Percentiles rank a stretch among this genome's conserved stretches.
Evolutionary conservation across 2,329 filamentous ascomycete species (phyloP).

Genomic region (Cladophialophora exuberans): DNA sequence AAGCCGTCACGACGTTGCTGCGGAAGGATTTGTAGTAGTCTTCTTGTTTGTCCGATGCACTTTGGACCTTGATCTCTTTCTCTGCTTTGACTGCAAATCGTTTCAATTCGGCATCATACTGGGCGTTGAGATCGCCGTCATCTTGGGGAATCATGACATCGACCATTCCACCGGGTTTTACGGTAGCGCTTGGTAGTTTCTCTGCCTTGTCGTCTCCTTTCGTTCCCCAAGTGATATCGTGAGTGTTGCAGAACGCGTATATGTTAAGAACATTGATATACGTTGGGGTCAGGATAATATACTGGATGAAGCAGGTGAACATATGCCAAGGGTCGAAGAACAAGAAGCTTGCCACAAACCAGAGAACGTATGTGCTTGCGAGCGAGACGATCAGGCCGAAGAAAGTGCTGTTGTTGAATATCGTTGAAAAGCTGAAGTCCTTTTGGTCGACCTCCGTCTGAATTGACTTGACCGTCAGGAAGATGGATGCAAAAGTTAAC

Average conservation of each 20-base stretch:
- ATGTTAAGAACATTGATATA: slow-evolving; percentile 99
- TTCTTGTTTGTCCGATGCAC: slow-evolving; percentile 79
- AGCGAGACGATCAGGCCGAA: slow-evolving; percentile 92
- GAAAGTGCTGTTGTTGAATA: slow-evolving; percentile 88
- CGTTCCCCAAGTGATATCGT: slow-evolving; percentile 97
- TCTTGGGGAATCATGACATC: slow-evolving; percentile 85
- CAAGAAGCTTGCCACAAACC: slow-evolving; percentile 85
- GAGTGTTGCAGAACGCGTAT: slow-evolving; percentile 97
- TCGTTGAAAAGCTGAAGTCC: slow-evolving; percentile 68
- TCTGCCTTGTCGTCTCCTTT: slow-evolving; percentile 97
- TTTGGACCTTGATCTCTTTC: slow-evolving; percentile 59
- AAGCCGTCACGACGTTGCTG: slow-evolving; percentile 85
- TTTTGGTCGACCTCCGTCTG: slow-evolving; percentile 66
- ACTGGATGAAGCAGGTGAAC: slow-evolving; percentile 92
- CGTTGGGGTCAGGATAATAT: slow-evolving; percentile 89
- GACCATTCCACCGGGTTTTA: slow-evolving; percentile 93
- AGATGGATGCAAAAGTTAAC: slow-evolving; percentile 91
- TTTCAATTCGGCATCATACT: slow-evolving; percentile 83
- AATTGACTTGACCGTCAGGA: slow-evolving; percentile 87
- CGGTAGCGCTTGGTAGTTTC: slow-evolving; percentile 82
- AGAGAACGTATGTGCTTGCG: slow-evolving; percentile 88
- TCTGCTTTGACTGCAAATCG: slow-evolving; percentile 75
- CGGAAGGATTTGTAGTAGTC: slow-evolving; percentile 98
- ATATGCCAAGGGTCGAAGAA: slow-evolving; percentile 99
- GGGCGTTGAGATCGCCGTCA: slow-evolving; percentile 90